Percentiles rank a stretch among this genome's conserved stretches.
Conservation (phyloP, 2,329 filamentous ascomycete species). For the Ophiobolus disseminans region DNA sequence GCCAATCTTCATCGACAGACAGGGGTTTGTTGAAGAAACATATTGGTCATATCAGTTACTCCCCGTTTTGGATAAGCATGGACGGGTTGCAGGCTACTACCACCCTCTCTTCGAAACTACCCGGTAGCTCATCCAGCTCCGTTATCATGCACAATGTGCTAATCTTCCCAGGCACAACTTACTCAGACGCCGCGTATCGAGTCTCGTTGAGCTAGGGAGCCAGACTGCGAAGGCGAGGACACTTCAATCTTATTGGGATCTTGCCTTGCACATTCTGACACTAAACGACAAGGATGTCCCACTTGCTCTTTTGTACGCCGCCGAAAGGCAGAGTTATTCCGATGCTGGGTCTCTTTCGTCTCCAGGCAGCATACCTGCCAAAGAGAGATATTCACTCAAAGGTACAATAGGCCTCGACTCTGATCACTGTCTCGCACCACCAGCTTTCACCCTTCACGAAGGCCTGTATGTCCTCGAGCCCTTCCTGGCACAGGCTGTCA, state of each 20-base stretch:
- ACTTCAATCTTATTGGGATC: conserved; percentile 73
- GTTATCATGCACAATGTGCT: background rate
- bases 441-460: conserved; percentile 29
- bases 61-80: conserved; percentile 72
- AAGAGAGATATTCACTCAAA: conserved; percentile 29
- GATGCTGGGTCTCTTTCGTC: conserved; percentile 26
- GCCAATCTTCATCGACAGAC: conserved; percentile 71
- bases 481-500: conserved; percentile 34
- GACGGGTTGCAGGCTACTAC: conserved; percentile 73
- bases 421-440: conserved; percentile 35
- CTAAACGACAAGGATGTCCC: conserved; percentile 65
- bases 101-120: conserved; percentile 82
- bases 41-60: conserved; percentile 83
- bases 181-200: conserved; percentile 30
- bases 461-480: conserved; percentile 29
- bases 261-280: conserved; percentile 70
- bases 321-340: conserved; percentile 18
- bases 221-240: conserved; percentile 72
- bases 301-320: conserved; percentile 34
- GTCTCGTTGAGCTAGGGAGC: conserved; percentile 73
- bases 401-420: conserved; percentile 32
- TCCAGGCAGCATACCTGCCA: conserved; percentile 13
- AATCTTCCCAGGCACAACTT: conserved; percentile 28
- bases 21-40: conserved; percentile 74
- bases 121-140: conserved; percentile 34